These are phyloP conservation scores for Allium fistulosum DNA, from an alignment of 106 monocot genomes.

Conservation along the genomic window DNA sequence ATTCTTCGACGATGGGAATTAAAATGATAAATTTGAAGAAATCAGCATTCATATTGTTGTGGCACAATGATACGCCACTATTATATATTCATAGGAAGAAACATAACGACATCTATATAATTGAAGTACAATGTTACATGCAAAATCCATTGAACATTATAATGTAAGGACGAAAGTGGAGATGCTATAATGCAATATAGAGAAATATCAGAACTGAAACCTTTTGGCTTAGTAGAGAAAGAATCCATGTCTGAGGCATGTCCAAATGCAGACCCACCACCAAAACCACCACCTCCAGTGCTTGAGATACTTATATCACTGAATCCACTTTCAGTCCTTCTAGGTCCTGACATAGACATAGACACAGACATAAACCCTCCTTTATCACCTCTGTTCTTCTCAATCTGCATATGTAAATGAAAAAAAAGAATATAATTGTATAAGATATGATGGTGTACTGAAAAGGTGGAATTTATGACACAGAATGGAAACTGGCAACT, in stretches of 20 bases:
- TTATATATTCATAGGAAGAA: too few species aligned
- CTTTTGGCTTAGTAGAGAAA: slow-evolving; percentile 70
- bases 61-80: too few species aligned
- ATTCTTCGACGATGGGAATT: too few species aligned
- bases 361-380: slow-evolving; percentile 71
- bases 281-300: slow-evolving; percentile 69
- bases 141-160: not conserved
- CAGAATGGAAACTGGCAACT: too few species aligned
- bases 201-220: slow-evolving; percentile 12
- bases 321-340: slow-evolving; percentile 62
- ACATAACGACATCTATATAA: too few species aligned
- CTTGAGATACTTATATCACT: slow-evolving; percentile 80
- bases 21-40: too few species aligned
- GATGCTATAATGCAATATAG: not conserved
- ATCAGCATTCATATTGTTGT: too few species aligned
- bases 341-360: slow-evolving; percentile 58
- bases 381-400: slow-evolving; percentile 77
- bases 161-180: not conserved
- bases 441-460: too few species aligned
- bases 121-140: not conserved
- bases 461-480: too few species aligned
- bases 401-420: slow-evolving; percentile 43
- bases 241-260: slow-evolving; percentile 58
- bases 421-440: not conserved
- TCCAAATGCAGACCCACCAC: slow-evolving; percentile 90